Percentiles rank a stretch among this genome's conserved stretches.
Evolutionary conservation across 371 early-diverging fungal species (phyloP).

Genomic region (Capniomyces stellatus): DNA sequence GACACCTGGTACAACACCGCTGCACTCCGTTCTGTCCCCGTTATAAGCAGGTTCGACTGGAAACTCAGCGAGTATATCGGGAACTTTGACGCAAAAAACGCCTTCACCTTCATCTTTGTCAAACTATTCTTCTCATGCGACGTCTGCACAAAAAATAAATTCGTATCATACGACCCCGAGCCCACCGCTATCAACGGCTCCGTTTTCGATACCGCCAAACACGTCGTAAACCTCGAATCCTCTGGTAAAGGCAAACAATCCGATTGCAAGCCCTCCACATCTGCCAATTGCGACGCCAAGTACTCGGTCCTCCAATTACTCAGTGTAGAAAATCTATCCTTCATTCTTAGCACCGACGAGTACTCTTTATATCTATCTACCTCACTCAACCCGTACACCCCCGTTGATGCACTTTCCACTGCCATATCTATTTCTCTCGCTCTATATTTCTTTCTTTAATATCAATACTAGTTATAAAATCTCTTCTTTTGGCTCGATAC

Average conservation of each 20-base stretch:
- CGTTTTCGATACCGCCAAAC: constrained; percentile 24
- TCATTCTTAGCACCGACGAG: neutral
- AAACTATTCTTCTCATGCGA: constrained; percentile 8
- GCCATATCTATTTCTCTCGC: too few relatives aligned
- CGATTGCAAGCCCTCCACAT: constrained; percentile 15
- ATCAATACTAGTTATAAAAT: too few relatives aligned
- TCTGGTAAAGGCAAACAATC: constrained; percentile 21
- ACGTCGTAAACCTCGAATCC: constrained; percentile 21
- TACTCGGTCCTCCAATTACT: constrained; percentile 19
- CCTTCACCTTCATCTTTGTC: constrained; percentile 15
- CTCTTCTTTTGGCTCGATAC: too few relatives aligned
- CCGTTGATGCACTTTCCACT: too few relatives aligned
- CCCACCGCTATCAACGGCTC: constrained; percentile 24
- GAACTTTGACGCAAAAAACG: constrained; percentile 26
- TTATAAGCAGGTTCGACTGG: constrained; percentile 17
- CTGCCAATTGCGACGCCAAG: constrained; percentile 17
- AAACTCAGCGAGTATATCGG: constrained; percentile 23
- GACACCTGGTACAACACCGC: constrained; percentile 23
- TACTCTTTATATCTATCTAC: neutral
- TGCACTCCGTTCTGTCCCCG: constrained; percentile 24
- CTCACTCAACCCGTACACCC: too few relatives aligned
- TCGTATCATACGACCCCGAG: constrained; percentile 25
- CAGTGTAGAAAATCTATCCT: neutral
- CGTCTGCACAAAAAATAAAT: constrained; percentile 25
- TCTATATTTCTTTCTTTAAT: too few relatives aligned